Evolutionary conservation across 2,329 filamentous ascomycete genomes (phyloP), one percentile per base, ranked within the genome.

Genomic region (Exophiala bonariae): DNA sequence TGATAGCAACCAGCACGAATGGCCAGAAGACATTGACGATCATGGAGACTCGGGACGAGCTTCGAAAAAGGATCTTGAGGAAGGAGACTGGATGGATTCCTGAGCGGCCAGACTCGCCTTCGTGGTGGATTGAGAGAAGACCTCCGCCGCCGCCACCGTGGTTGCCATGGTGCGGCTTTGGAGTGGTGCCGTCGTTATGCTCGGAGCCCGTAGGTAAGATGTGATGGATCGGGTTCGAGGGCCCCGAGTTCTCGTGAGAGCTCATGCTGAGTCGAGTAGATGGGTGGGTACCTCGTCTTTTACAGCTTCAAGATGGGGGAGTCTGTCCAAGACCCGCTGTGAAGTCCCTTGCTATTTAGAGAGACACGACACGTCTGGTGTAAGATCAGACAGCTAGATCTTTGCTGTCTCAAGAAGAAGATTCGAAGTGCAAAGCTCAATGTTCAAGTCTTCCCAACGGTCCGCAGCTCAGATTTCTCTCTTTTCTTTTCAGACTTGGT

Each of bases 1-100:
- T 81, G 54, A 89, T 81, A 16, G 85, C 85, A 31, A 79, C 79
- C 4, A 85, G 85, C 2, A 88, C 85, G 49, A 87, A 73, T 3
- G 86, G 86, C 86, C 86, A 89, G 30, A 89, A 75, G 18, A 87
- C 58, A 61, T 89, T 89, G 59, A 86, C 83, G 33, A 76, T 61
- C 62, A 77, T 77, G 9, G 85, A 87, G 13, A 81, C 70, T 23
- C 71, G 76, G 61, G 80, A 85, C 19, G 80, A 80, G 33, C 84
- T 87, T 39, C 68, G 72, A 66, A 80, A 83, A 62, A 77, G 77
- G 47, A 89, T 84, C 53, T 67, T 71, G 18, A 87, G 56, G 61
- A 89, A 87, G 45, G 80, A 75, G 35, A 76, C 44, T 0, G 82
- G 82, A 57, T 88, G 76, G 52, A 89, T 65, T 37, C 86, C 85